Evolutionary conservation across 2,329 filamentous ascomycete species (phyloP), one percentile per base, ranked within the genome.

Genomic region (Diaporthe sp.): DNA sequence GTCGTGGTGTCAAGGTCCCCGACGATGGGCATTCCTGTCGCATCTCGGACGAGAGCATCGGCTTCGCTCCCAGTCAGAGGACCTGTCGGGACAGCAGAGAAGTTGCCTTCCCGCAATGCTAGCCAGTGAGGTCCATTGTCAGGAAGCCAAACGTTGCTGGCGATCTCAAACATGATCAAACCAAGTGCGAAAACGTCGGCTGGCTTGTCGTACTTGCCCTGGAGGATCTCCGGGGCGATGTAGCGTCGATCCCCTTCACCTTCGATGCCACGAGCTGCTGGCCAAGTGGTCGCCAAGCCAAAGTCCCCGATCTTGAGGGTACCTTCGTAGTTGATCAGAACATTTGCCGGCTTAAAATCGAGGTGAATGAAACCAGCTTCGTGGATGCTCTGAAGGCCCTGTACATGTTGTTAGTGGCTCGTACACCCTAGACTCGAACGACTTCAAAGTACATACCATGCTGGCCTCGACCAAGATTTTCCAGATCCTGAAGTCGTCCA

Each of bases 401-500:
- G 78, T 19, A 74, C 72, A 77, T 86, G 82, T 80, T 77, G 72
- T 82, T 76, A 81, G 77, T 22, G 49, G 49, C 34, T 65, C 5
- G 72, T 13, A 55, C 34, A 28, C 3, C n/a, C 37, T 9, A 22
- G 22, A 25, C 15, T 22, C 22, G 12, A 51, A n/a, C 9, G 8
- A 68, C 17, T 72, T 51, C 68, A 19, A 44, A 25, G 58, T 17
- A 88, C 93, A 85, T 90, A 97, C 95, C 88, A 94, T 87, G 80
- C 93, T 90, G 75, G 98, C 85, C 83, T 99, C 97, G 57, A 98
- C 90, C 79, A 98, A 87, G 75, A 98, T 96, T 87, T 99, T 99
- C 95, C 97, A 99, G 83, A 98, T 98, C 77, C 97, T 92, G 85
- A 99, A 99, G 83, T 98, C 97, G 84, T 99, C 97, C 78, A 99